These are phyloP conservation scores for Platanthera zijinensis DNA, from an alignment of 106 monocot species.

Conservation along the genomic window DNA sequence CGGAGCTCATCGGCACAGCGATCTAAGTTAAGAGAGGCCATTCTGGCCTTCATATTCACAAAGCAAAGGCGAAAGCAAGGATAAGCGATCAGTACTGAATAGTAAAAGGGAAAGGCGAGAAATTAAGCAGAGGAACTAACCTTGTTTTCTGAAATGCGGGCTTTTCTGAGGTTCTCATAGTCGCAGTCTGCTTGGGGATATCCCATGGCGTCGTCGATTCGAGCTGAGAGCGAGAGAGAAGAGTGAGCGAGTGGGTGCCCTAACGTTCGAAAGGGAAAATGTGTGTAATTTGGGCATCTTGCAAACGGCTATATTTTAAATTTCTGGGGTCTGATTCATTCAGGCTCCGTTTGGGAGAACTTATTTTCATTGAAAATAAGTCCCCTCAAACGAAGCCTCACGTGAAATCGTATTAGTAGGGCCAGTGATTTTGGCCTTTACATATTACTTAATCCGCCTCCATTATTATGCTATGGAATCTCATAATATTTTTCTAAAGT, in stretches of 20 bases:
- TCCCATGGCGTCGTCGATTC: not conserved
- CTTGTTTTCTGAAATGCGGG: constrained; percentile 40
- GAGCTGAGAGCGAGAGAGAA: not conserved
- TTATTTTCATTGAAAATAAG: no score
- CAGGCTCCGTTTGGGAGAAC: no score
- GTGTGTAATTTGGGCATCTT: not conserved
- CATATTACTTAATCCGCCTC: not conserved
- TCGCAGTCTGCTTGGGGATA: constrained; percentile 17
- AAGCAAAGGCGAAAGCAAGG: not conserved
- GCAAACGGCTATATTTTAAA: not conserved
- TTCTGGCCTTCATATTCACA: constrained; percentile 23
- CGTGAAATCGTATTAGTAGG: not conserved
- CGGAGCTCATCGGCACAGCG: constrained; percentile 19
- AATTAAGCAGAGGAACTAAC: constrained; percentile 5
- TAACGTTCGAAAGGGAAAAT: not conserved
- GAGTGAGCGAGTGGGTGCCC: not conserved
- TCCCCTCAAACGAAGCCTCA: no score
- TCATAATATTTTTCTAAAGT: not conserved
- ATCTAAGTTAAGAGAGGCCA: constrained; percentile 41
- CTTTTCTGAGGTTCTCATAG: constrained; percentile 45
- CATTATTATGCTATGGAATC: not conserved
- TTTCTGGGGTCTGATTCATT: not conserved
- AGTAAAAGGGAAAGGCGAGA: not conserved
- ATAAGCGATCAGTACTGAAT: not conserved
- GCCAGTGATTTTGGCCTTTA: not conserved